Conservation (phyloP, 257 asterid genomes). For the Solanum virginianum region DNA sequence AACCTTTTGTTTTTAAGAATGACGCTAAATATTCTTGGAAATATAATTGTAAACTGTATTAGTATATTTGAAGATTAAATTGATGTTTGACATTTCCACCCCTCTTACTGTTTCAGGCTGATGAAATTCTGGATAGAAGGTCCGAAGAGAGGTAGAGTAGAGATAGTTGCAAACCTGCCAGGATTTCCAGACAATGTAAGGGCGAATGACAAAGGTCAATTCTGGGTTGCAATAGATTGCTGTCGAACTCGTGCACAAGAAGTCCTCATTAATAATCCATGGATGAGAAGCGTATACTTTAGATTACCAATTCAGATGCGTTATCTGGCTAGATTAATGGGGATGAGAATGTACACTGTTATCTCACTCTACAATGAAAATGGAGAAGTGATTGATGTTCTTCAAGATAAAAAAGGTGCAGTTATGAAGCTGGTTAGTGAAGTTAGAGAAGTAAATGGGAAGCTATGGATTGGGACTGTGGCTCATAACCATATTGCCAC, state of each 20-base stretch:
- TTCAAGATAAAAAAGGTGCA: slow-evolving; percentile 68
- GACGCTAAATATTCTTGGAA: too few relatives aligned
- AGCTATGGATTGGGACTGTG: slow-evolving; percentile 90
- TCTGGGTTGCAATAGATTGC: slow-evolving; percentile 90
- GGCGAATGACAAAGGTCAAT: slow-evolving; percentile 52
- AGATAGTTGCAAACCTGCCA: slow-evolving; percentile 56
- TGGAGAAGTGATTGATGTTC: slow-evolving; percentile 73
- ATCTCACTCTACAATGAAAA: slow-evolving; percentile 39
- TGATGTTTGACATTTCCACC: not conserved
- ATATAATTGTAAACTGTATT: not conserved
- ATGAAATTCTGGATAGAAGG: slow-evolving; percentile 66
- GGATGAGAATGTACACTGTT: slow-evolving; percentile 69
- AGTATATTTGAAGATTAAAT: not conserved
- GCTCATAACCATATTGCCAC: slow-evolving; percentile 91
- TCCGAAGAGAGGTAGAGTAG: slow-evolving; percentile 30
- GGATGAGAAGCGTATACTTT: slow-evolving; percentile 66
- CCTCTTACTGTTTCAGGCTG: slow-evolving; percentile 26
- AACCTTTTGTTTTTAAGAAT: too few relatives aligned
- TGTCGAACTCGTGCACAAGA: slow-evolving; percentile 69
- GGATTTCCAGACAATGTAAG: slow-evolving; percentile 86
- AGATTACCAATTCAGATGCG: slow-evolving; percentile 66
- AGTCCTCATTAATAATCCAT: slow-evolving; percentile 41
- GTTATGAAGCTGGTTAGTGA: slow-evolving; percentile 91
- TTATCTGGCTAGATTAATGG: slow-evolving; percentile 46
- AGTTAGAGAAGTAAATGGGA: slow-evolving; percentile 66